Evolutionary conservation across 2,329 filamentous ascomycete genomes (phyloP).

Genomic region (Colletotrichum sp.): DNA sequence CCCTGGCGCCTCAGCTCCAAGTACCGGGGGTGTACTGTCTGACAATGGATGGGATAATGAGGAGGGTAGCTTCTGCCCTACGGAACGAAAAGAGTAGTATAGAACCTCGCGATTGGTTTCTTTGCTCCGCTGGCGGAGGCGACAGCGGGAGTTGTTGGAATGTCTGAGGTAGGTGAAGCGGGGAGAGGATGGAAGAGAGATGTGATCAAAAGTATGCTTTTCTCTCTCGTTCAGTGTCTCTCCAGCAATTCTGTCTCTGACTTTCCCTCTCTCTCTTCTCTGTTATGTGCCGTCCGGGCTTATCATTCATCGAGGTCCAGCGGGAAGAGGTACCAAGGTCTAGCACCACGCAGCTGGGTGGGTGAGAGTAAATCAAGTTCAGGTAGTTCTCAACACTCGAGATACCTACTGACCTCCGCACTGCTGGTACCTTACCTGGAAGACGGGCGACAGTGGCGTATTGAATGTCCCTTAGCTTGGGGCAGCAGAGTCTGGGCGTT

Average conservation of each 20-base stretch:
- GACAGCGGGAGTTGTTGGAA: neutral
- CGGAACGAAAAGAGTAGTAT: neutral
- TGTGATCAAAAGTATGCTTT: conserved; percentile 15
- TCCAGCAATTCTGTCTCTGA: neutral
- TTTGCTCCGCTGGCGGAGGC: neutral
- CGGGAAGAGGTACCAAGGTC: neutral
- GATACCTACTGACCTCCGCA: neutral
- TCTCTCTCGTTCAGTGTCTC: conserved; percentile 13
- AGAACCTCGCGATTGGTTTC: neutral
- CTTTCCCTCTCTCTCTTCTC: neutral
- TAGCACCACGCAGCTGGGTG: neutral
- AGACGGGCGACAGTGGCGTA: conserved; percentile 5
- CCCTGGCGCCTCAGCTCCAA: conserved; percentile 20
- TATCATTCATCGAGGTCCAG: neutral
- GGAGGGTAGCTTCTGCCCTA: conserved; percentile 8
- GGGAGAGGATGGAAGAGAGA: conserved; percentile 9
- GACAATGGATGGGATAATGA: neutral
- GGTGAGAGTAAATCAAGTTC: neutral
- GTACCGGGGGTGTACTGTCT: conserved; percentile 16
- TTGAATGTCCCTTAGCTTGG: conserved; percentile 11
- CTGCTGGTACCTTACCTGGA: neutral
- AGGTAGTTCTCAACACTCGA: neutral
- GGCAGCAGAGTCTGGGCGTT: conserved; percentile 17
- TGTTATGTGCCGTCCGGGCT: neutral
- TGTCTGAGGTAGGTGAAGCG: conserved; percentile 4